Evolutionary conservation across 805 yeast genomes (phyloP).

Genomic region (Kuraishia ogatae): DNA sequence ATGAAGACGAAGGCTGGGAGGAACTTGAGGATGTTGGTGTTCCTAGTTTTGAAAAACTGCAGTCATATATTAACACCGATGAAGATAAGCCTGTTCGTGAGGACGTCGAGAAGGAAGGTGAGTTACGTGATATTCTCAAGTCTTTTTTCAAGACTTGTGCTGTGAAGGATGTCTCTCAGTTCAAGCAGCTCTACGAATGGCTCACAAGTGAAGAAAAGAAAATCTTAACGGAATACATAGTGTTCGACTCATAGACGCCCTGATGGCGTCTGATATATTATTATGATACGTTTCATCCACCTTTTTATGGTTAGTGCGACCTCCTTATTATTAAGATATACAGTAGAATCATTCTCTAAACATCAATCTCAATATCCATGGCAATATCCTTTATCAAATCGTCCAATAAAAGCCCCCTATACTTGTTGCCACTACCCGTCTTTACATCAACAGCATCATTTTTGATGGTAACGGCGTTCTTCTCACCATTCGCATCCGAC

Average conservation of each 20-base stretch:
- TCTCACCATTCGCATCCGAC: slow-evolving; percentile 1
- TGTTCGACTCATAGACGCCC: slow-evolving; percentile 11
- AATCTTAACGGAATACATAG: slow-evolving; percentile 34
- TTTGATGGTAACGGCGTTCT: slow-evolving; percentile 14
- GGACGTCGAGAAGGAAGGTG: slow-evolving; percentile 12
- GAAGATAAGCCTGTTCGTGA: slow-evolving; percentile 16
- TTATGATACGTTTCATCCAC: not conserved
- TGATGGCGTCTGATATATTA: not conserved
- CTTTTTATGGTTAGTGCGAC: not conserved
- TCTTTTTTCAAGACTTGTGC: slow-evolving; percentile 52
- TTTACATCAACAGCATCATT: slow-evolving; percentile 20
- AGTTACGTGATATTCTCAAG: slow-evolving; percentile 31
- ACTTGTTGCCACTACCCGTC: slow-evolving; percentile 21
- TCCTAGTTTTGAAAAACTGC: slow-evolving; percentile 53
- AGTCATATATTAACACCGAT: slow-evolving; percentile 43
- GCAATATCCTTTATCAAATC: slow-evolving; percentile 18
- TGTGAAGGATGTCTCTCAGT: slow-evolving; percentile 36
- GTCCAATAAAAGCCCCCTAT: slow-evolving; percentile 22
- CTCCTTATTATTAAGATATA: not conserved
- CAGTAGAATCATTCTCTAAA: slow-evolving; percentile 3
- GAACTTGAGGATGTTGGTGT: slow-evolving; percentile 62
- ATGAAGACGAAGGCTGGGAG: slow-evolving; percentile 61
- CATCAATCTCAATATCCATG: slow-evolving; percentile 17
- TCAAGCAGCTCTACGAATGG: slow-evolving; percentile 39
- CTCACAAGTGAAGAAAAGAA: slow-evolving; percentile 47